phyloP scores from a whole-genome alignment of 345 rosid genomes.

The Eucalyptus pumila region DNA sequence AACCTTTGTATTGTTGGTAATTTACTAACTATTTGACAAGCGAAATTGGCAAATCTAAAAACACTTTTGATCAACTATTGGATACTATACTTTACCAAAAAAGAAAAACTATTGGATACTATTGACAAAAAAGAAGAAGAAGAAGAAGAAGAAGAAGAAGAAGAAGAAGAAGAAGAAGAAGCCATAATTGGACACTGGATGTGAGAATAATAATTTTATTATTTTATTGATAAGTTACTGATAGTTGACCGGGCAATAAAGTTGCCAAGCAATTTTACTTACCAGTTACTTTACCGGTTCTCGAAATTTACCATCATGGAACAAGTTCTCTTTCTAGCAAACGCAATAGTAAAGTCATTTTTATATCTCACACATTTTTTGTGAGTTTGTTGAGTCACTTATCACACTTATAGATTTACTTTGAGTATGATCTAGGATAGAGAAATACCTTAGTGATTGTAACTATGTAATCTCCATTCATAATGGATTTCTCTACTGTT shows the following conservation, averaged over 20 bases:
- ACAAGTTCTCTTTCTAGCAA: too few relatives aligned
- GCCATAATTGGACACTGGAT: neutral
- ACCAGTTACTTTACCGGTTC: too few relatives aligned
- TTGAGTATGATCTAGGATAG: neutral
- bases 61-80: neutral
- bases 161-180: too few relatives aligned
- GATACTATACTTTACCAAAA: too few relatives aligned
- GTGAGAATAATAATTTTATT: neutral
- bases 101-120: too few relatives aligned
- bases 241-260: neutral
- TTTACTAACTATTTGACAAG: neutral
- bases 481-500: fast-evolving
- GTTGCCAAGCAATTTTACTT: neutral
- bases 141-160: too few relatives aligned
- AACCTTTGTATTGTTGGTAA: neutral
- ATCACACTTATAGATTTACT: neutral
- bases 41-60: too few relatives aligned
- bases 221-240: too few relatives aligned
- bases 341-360: too few relatives aligned
- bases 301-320: too few relatives aligned
- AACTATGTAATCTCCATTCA: neutral
- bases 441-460: fast-evolving
- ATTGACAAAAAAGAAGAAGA: too few relatives aligned
- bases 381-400: neutral
- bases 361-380: neutral